Conservation (phyloP, 495 filamentous ascomycete species). For the Astrothelium macrocarpum region DNA sequence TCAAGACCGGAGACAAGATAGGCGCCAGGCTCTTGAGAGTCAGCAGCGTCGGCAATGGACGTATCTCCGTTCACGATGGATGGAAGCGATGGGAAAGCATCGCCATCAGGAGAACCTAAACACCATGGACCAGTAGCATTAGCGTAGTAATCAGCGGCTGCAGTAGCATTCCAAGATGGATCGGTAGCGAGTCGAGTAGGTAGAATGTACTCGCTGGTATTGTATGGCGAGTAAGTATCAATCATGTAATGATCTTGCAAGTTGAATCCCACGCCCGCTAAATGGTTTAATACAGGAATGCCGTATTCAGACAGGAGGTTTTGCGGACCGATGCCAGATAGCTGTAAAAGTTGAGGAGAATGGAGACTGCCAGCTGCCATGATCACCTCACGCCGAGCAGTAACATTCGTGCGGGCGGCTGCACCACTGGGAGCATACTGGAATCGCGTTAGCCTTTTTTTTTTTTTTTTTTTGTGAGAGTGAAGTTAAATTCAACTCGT, state of each 20-base stretch:
- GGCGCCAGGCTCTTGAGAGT: conserved; percentile 16
- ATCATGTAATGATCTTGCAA: conserved; percentile 34
- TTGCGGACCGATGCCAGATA: conserved; percentile 46
- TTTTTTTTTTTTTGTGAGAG: not conserved
- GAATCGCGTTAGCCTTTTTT: not conserved
- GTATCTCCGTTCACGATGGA: conserved; percentile 20
- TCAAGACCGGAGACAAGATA: conserved; percentile 32
- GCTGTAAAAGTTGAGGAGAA: conserved; percentile 46
- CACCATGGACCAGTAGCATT: conserved; percentile 34
- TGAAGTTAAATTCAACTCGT: not conserved
- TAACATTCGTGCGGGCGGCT: conserved; percentile 11
- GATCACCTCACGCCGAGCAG: conserved; percentile 41
- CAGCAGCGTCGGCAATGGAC: conserved; percentile 20
- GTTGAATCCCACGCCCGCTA: conserved; percentile 45
- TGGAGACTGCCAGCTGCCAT: conserved; percentile 43
- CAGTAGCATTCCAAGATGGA: conserved; percentile 10
- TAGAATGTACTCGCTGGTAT: conserved; percentile 5
- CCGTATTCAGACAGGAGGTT: conserved; percentile 34
- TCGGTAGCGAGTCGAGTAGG: conserved; percentile 16
- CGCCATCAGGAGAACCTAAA: conserved; percentile 30
- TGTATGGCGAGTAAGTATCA: conserved; percentile 5
- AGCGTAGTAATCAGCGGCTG: conserved; percentile 15
- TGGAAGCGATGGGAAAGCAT: conserved; percentile 36
- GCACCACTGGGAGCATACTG: conserved; percentile 3
- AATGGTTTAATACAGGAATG: conserved; percentile 37